A percentile compares a stretch with the other conserved stretches of the same genome.
These are phyloP conservation scores for Trametes villosa DNA, from an alignment of 768 basidiomycete genomes.

Conservation along the genomic window DNA sequence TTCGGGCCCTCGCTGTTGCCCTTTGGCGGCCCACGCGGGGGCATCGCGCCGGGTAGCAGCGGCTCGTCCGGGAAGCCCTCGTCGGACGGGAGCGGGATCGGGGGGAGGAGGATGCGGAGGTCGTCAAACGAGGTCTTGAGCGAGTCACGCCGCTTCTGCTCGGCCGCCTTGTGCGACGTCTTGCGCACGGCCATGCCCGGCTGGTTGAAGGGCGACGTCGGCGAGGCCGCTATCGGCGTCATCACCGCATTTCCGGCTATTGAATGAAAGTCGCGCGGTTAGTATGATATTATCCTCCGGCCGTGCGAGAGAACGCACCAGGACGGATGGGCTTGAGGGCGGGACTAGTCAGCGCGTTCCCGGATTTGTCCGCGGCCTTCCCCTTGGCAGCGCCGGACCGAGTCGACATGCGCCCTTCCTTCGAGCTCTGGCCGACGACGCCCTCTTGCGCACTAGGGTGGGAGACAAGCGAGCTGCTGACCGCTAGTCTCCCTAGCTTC, in stretches of 20 bases:
- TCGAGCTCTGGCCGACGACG: slow-evolving; percentile 17
- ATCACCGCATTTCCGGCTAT: slow-evolving; percentile 41
- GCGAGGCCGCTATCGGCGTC: slow-evolving; percentile 30
- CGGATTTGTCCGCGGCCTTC: slow-evolving; percentile 31
- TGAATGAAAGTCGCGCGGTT: background rate
- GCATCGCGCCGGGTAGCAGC: slow-evolving; percentile 83
- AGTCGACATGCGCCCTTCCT: slow-evolving; percentile 30
- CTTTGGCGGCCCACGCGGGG: slow-evolving; percentile 88
- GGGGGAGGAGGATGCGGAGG: slow-evolving; percentile 80
- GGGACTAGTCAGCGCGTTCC: slow-evolving; percentile 48
- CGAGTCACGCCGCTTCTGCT: slow-evolving; percentile 96
- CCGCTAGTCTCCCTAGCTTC: slow-evolving; percentile 75
- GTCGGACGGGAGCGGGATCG: slow-evolving; percentile 82
- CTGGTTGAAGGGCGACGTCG: slow-evolving; percentile 24
- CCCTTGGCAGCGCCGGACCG: slow-evolving; percentile 37
- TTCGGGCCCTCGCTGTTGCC: slow-evolving; percentile 90
- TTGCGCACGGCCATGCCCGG: slow-evolving; percentile 57
- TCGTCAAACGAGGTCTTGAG: slow-evolving; percentile 94
- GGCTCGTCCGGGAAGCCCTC: slow-evolving; percentile 73
- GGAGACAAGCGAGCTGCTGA: slow-evolving; percentile 45
- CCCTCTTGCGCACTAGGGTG: slow-evolving; percentile 36
- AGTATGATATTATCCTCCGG: slow-evolving; percentile 9
- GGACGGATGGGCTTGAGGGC: slow-evolving; percentile 76
- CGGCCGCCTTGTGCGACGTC: slow-evolving; percentile 93
- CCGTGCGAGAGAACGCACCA: slow-evolving; percentile 44